Evolutionary conservation across 2,329 filamentous ascomycete genomes (phyloP), one percentile per base, ranked within the genome.

Genomic region (Capronia americana): DNA sequence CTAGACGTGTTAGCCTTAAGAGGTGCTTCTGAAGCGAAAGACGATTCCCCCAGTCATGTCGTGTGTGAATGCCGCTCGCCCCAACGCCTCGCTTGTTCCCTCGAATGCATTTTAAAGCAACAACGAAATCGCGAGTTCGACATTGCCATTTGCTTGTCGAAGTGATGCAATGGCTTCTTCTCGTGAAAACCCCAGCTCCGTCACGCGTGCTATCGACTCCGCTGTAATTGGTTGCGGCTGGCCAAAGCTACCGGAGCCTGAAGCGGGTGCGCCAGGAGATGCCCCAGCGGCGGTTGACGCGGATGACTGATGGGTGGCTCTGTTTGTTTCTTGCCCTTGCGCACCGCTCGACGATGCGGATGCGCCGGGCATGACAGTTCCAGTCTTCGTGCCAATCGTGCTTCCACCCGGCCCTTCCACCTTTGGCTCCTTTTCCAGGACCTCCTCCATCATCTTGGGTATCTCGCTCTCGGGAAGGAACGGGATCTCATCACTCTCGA

Each of bases 381-480:
- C 95, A 2, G 93, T 91, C 63, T 89, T 87, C 57, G 90, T 89
- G 51, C 94, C 94, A 69, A 98, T 92, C 57, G 92, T 89, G 11
- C 92, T 96, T n/a, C 93, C 94, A 46, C 90, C 91, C 0, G 93
- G 92, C 0, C 95, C 95, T 53, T 88, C 86, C 57, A 98, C 87
- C 14, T 90, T 92, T 4, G 93, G 93, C 79, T 98, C 94, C 64
- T 91, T 86, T 60, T 89, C 85, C 66, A 89, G 84, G 2, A 87
- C 87, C 71, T 93, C 91, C 41, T 85, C 79, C 51, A 88, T 84
- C 55, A 90, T 87, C 77, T 90, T 96, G n/a, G 95, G 95, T 60
- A 98, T 96, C 71, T 99, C 94, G 2, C 91, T 90, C 79, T 98
- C 95, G 55, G 92, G 91, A 12, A 99, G 82, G 78, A 99, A 99